phyloP scores from a whole-genome alignment of 495 filamentous ascomycete species.

The Cudoniella acicularis region DNA sequence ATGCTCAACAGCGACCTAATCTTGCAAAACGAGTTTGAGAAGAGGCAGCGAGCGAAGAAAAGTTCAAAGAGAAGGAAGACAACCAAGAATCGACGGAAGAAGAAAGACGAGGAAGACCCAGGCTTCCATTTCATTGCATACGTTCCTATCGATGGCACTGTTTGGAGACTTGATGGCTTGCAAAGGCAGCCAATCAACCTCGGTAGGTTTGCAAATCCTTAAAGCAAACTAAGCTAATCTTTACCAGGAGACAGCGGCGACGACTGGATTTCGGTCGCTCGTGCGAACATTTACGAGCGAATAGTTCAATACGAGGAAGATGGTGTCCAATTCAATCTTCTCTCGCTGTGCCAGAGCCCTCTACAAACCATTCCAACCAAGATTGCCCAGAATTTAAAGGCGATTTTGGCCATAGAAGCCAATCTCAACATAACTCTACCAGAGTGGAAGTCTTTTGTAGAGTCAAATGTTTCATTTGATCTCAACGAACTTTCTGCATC shows the following conservation, averaged over 20 bases:
- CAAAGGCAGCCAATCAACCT: slow-evolving; percentile 67
- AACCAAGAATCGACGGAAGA: slow-evolving; percentile 18
- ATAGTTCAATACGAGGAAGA: slow-evolving; percentile 38
- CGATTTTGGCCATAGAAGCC: slow-evolving; percentile 28
- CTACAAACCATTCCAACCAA: slow-evolving; percentile 24
- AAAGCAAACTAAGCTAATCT: background rate
- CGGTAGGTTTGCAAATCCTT: slow-evolving; percentile 43
- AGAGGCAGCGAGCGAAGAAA: slow-evolving; percentile 27
- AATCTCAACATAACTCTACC: slow-evolving; percentile 3
- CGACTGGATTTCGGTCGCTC: slow-evolving; percentile 39
- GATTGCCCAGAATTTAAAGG: slow-evolving; percentile 33
- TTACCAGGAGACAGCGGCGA: background rate
- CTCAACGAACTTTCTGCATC: background rate
- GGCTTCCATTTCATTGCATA: slow-evolving; percentile 89
- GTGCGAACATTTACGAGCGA: slow-evolving; percentile 34
- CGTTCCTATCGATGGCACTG: slow-evolving; percentile 66
- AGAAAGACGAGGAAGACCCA: slow-evolving; percentile 43
- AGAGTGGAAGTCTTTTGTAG: slow-evolving; percentile 21
- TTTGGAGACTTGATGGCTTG: slow-evolving; percentile 92
- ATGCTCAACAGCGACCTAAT: slow-evolving; percentile 70
- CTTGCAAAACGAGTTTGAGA: slow-evolving; percentile 57
- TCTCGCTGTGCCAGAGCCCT: slow-evolving; percentile 42
- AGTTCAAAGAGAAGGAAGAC: slow-evolving; percentile 25
- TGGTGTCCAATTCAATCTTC: slow-evolving; percentile 39
- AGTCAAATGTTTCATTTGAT: background rate